phyloP scores from a whole-genome alignment of 257 asterid genomes.

The Ehretia macrophylla region DNA sequence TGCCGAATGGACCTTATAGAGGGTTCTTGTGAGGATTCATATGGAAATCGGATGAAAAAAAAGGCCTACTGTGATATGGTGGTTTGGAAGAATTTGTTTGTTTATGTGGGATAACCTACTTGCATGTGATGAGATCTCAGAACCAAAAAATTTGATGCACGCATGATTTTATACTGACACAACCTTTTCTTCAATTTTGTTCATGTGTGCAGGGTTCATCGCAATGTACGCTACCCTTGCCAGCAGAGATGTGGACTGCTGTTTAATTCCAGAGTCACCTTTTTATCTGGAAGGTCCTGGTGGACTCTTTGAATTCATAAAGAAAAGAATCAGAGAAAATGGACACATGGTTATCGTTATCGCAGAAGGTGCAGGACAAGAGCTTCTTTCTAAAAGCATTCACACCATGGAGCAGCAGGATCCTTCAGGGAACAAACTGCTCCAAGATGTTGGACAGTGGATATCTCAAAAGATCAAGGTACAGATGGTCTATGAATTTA shows the following conservation, averaged over 20 bases:
- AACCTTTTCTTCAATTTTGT: neutral
- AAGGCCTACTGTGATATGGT: neutral
- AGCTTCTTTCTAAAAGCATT: conserved; percentile 3
- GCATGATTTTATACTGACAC: neutral
- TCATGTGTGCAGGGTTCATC: conserved; percentile 6
- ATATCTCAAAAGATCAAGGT: conserved; percentile 15
- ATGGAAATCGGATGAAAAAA: neutral
- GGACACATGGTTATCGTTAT: conserved; percentile 17
- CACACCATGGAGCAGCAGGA: neutral
- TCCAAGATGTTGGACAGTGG: conserved; percentile 19
- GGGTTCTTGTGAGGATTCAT: neutral
- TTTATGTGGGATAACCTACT: no score
- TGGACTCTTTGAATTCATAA: conserved; percentile 14
- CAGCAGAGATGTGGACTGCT: conserved; percentile 19
- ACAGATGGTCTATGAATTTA: neutral
- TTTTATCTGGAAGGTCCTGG: conserved; percentile 11
- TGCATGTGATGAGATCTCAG: no score
- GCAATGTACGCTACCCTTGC: conserved; percentile 24
- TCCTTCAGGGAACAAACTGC: conserved; percentile 14
- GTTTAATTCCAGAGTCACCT: conserved; percentile 15
- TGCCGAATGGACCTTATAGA: no score
- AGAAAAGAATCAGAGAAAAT: conserved; percentile 9
- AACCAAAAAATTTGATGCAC: no score
- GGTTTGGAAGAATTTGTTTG: no score
- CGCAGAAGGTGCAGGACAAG: conserved; percentile 19